Conservation (phyloP, 2,329 filamentous ascomycete species). For the Monosporascus sp. region DNA sequence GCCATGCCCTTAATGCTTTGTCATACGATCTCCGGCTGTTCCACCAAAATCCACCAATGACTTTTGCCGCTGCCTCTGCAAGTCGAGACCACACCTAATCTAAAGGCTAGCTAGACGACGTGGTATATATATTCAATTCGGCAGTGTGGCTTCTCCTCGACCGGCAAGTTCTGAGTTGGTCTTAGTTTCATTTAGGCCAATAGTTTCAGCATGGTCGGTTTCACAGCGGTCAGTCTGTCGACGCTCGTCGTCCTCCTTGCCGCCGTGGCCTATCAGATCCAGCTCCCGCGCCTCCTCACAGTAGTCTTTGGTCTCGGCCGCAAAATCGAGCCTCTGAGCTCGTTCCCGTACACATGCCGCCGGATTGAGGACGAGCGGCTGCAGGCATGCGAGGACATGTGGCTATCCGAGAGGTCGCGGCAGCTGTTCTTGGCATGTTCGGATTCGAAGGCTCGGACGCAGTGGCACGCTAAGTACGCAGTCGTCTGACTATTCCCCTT, state of each 20-base stretch:
- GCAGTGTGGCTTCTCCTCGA: no score
- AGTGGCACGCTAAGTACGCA: conserved; percentile 23
- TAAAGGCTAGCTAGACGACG: no score
- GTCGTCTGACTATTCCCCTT: neutral
- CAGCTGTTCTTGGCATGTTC: conserved; percentile 27
- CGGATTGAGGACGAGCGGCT: conserved; percentile 21
- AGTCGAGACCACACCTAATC: no score
- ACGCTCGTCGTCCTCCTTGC: conserved; percentile 7
- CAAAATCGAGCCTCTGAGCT: conserved; percentile 18
- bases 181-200: no score
- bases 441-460: conserved; percentile 9
- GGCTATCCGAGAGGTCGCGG: conserved; percentile 24
- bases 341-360: conserved; percentile 25
- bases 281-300: conserved; percentile 13
- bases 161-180: no score
- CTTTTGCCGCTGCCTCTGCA: no score
- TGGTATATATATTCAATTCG: no score
- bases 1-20: no score
- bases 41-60: no score
- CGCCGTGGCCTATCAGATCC: conserved; percentile 12
- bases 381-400: conserved; percentile 29
- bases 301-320: conserved; percentile 18
- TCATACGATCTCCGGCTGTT: no score
- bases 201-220: neutral
- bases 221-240: neutral